These are phyloP conservation scores for Ogataea hybrid DNA, from an alignment of 1,139 yeast genomes.

Conservation along the genomic window DNA sequence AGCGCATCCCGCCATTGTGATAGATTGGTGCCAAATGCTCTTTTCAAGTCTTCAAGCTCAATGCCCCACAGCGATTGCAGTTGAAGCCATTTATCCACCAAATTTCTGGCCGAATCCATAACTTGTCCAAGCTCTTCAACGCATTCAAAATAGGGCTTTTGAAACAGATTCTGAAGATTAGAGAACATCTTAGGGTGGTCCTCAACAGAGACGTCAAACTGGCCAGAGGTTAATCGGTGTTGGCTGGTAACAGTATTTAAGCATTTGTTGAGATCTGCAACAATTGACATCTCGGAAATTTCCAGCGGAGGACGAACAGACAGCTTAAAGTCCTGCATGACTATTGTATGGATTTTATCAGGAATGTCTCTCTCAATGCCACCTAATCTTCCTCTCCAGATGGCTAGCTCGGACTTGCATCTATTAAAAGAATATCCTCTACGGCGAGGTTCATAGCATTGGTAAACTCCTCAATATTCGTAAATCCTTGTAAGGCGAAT, in stretches of 20 bases:
- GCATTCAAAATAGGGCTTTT: conserved; percentile 17
- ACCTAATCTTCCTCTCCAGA: conserved; percentile 4
- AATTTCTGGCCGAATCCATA: conserved; percentile 34
- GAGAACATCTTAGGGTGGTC: background rate
- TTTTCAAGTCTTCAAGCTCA: conserved; percentile 35
- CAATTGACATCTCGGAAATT: conserved; percentile 33
- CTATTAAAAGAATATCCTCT: conserved; percentile 37
- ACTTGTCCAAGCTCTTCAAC: conserved; percentile 25
- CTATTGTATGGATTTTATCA: conserved; percentile 36
- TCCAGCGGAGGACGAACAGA: conserved; percentile 42
- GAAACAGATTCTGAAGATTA: conserved; percentile 1
- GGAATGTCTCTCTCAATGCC: background rate
- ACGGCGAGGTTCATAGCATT: conserved; percentile 42
- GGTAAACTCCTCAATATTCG: conserved; percentile 40
- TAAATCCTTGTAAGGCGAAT: conserved; percentile 42
- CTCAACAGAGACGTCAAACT: conserved; percentile 32
- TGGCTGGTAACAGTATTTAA: conserved; percentile 29
- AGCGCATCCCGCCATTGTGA: conserved; percentile 48
- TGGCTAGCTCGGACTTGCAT: conserved; percentile 22
- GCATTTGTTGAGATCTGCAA: conserved; percentile 31
- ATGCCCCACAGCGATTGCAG: conserved; percentile 64
- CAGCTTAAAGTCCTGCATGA: conserved; percentile 44
- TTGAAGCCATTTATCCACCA: conserved; percentile 50
- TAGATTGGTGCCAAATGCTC: conserved; percentile 37
- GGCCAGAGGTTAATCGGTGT: conserved; percentile 27